phyloP scores from a whole-genome alignment of 345 rosid species.

The Microthlaspi erraticum region DNA sequence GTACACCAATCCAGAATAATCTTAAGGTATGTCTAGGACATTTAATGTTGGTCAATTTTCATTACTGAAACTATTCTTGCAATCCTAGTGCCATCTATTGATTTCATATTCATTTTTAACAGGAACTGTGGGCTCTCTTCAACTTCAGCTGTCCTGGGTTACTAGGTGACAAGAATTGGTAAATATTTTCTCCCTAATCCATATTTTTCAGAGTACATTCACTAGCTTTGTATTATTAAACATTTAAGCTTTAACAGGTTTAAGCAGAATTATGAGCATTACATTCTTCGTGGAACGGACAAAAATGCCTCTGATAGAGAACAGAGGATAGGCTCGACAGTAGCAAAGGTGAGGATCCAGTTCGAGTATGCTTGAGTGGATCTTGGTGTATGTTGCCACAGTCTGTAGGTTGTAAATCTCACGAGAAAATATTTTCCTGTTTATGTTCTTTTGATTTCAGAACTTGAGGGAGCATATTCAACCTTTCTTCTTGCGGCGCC shows the following conservation, averaged over 20 bases:
- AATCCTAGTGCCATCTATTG: neutral
- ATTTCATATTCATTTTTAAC: constrained; percentile 34
- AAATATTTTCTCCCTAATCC: constrained; percentile 36
- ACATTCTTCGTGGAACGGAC: constrained; percentile 88
- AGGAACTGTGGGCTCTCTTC: constrained; percentile 98
- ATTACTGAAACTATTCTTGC: constrained; percentile 4
- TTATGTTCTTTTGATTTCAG: constrained; percentile 45
- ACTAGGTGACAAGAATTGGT: constrained; percentile 87
- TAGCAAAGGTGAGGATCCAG: constrained; percentile 75
- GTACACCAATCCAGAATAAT: constrained; percentile 97
- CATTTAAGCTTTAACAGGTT: constrained; percentile 57
- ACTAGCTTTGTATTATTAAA: constrained; percentile 34
- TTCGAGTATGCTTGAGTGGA: constrained; percentile 20
- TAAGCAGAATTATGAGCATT: constrained; percentile 76
- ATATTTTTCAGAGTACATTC: constrained; percentile 30
- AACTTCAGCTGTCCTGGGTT: constrained; percentile 91
- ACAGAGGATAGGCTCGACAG: constrained; percentile 82
- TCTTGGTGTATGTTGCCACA: constrained; percentile 14
- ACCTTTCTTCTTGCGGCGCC: constrained; percentile 91
- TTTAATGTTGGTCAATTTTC: constrained; percentile 11
- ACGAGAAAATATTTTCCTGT: neutral
- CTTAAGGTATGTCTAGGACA: constrained; percentile 67
- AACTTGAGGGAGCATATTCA: constrained; percentile 89
- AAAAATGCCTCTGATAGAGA: constrained; percentile 91
- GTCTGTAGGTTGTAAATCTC: constrained; percentile 25